Conservation (phyloP, 257 asterid species). For the Ocimum tenuiflorum region DNA sequence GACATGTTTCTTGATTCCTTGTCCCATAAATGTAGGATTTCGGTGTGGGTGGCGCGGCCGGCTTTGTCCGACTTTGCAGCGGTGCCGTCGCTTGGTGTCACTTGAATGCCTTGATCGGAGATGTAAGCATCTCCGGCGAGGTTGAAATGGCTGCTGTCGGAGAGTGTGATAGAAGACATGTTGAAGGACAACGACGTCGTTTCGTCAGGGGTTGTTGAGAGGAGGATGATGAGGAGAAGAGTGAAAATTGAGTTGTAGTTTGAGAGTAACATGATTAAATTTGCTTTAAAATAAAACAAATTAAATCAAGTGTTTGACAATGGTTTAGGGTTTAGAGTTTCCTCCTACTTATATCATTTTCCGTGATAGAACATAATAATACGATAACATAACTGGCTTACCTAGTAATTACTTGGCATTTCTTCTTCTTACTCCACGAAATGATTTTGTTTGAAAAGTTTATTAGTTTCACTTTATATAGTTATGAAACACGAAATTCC, state of each 20-base stretch:
- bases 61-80: background rate
- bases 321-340: background rate
- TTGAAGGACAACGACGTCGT: background rate
- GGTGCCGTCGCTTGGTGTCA: background rate
- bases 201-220: background rate
- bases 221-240: background rate
- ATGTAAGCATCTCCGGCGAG: background rate
- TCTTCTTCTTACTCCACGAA: too few relatives aligned
- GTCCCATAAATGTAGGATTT: background rate
- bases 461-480: too few relatives aligned
- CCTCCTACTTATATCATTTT: background rate
- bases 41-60: background rate
- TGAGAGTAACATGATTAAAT: background rate
- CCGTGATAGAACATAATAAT: background rate
- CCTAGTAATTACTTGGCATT: too few relatives aligned
- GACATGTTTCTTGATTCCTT: background rate
- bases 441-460: too few relatives aligned
- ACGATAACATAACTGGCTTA: too few relatives aligned
- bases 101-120: background rate
- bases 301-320: too few relatives aligned
- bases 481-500: too few relatives aligned
- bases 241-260: background rate
- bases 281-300: background rate
- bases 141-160: background rate
- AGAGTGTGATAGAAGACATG: background rate